Conservation (phyloP, 805 yeast species). For the Tetrapisispora taiwanensis region DNA sequence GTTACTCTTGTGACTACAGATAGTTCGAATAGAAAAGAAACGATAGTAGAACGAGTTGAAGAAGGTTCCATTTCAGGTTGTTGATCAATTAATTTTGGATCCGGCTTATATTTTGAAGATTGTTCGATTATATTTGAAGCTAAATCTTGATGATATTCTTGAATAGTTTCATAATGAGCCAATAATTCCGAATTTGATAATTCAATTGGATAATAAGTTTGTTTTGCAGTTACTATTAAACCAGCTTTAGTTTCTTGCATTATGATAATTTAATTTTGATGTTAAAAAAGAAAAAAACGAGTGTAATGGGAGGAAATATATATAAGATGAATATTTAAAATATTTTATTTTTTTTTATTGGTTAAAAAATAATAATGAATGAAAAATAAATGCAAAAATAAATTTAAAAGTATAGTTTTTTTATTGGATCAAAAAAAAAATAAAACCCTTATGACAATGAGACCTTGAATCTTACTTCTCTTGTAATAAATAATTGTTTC, state of each 20-base stretch:
- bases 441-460: too few relatives aligned
- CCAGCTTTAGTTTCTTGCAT: slow-evolving; percentile 17
- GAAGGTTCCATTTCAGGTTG: slow-evolving; percentile 78
- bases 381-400: neutral
- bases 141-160: slow-evolving; percentile 45
- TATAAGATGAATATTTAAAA: neutral
- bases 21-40: slow-evolving; percentile 72
- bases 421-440: too few relatives aligned
- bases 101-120: slow-evolving; percentile 37
- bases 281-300: neutral
- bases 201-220: slow-evolving; percentile 39
- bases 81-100: slow-evolving; percentile 55
- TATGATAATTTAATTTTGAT: too few relatives aligned
- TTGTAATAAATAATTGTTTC: too few relatives aligned
- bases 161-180: slow-evolving; percentile 34
- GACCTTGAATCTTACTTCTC: too few relatives aligned
- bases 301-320: neutral
- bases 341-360: neutral
- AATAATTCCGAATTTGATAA: slow-evolving; percentile 40
- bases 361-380: neutral
- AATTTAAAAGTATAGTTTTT: too few relatives aligned
- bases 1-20: slow-evolving; percentile 51
- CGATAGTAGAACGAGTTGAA: slow-evolving; percentile 55
- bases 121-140: slow-evolving; percentile 30
- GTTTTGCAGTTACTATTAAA: slow-evolving; percentile 32